Base-by-base conservation (phyloP, 208 protist genomes). In the Leishmania aethiopica region DNA sequence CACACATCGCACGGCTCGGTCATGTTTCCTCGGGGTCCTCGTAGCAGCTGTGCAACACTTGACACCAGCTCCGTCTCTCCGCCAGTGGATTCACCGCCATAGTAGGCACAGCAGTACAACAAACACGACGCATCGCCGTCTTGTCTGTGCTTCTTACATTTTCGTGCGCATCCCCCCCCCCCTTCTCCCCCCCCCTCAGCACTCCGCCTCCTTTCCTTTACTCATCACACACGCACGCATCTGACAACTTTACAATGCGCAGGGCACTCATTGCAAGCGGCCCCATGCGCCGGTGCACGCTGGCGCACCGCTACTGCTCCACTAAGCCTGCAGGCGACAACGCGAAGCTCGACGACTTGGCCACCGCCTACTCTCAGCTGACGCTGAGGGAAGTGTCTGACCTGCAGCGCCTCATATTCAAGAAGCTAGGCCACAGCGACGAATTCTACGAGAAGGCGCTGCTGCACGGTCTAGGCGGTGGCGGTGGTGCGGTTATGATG, bases 371-470 rank as follows among this genome's bases (percentile, higher is more conserved):
- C 87, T 86, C 93, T 49, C 94, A 97, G 88, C 88, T 97, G 35
- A 97, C 94, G 22, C 87, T 97, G 62, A 94, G 91, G 88, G 93
- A 97, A 76, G 82, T 97, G 32, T 95, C 94, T 1, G 89, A 95
- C 67, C 91, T 97, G 71, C 94, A 97, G 87, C 93, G 93, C 37
- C 90, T 93, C 75, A 94, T 97, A 67, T 97, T 97, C 88, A 97
- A 96, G 86, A 94, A 97, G 85, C 84, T 97, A 35, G 94, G 94
- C 47, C 94, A 97, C 88, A 95, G 83, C 78, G 93, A 96, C 59
- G 94, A 97, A 55, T 97, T 97, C 77, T 97, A 97, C 82, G 94
- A 97, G 83, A 95, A 97, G 90, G 94, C 94, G 35, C 90, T 97
- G 53, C 88, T 97, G 35, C 88, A 86, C 59, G 93, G 94, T 51